These are phyloP conservation scores for Cryptosporidium andersoni DNA, from an alignment of 169 alveolate species.

Conservation along the genomic window DNA sequence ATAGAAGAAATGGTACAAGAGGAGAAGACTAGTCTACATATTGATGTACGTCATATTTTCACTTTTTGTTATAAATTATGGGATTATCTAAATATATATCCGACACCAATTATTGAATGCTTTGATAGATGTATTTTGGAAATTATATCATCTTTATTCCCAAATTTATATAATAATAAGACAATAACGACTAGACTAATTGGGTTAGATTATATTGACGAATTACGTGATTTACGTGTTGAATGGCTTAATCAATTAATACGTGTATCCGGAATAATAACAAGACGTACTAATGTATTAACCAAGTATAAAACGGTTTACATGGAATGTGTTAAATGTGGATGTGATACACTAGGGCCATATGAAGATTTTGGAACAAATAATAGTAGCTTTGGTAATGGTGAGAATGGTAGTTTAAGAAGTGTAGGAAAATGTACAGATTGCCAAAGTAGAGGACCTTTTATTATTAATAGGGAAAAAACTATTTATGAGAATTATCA, in stretches of 20 bases:
- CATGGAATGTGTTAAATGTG: slow-evolving; percentile 87
- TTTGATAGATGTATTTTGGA: slow-evolving; percentile 74
- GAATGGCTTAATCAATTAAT: slow-evolving; percentile 92
- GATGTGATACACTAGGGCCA: slow-evolving; percentile 72
- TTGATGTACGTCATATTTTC: slow-evolving; percentile 81
- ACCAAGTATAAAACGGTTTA: slow-evolving; percentile 90
- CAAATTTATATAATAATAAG: slow-evolving; percentile 83
- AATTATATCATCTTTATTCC: slow-evolving; percentile 82
- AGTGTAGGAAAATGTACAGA: slow-evolving; percentile 89
- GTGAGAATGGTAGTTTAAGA: slow-evolving; percentile 80
- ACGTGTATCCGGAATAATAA: slow-evolving; percentile 91
- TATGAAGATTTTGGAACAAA: slow-evolving; percentile 44
- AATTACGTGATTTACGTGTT: slow-evolving; percentile 91
- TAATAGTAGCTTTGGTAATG: slow-evolving; percentile 72
- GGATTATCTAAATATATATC: slow-evolving; percentile 58
- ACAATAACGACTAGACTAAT: slow-evolving; percentile 78
- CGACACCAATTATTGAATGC: slow-evolving; percentile 73
- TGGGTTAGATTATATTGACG: slow-evolving; percentile 84
- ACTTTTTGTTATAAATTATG: slow-evolving; percentile 67
- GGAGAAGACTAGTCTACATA: slow-evolving; percentile 80
- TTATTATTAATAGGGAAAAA: slow-evolving; percentile 86
- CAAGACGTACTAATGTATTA: slow-evolving; percentile 92
- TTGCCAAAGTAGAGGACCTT: slow-evolving; percentile 91
- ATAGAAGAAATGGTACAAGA: slow-evolving; percentile 85
- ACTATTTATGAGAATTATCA: slow-evolving; percentile 96